Conservation (phyloP, 495 filamentous ascomycete species). For the Stereocaulon alpinum region DNA sequence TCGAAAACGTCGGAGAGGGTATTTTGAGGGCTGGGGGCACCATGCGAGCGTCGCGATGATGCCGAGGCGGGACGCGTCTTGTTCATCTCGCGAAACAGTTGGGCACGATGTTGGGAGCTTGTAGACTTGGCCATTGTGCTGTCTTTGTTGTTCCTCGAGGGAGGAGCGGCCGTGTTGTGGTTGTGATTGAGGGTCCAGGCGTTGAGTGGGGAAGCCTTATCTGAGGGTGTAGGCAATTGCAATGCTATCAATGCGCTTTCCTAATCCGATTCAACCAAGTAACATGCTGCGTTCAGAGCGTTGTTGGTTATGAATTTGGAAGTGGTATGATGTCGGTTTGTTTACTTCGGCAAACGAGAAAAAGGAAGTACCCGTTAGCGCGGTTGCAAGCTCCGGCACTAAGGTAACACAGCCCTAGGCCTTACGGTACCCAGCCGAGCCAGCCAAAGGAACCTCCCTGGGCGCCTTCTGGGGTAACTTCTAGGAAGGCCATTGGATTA, state of each 20-base stretch:
- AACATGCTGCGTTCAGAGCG: conserved; percentile 7
- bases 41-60: conserved; percentile 14
- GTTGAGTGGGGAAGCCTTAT: not conserved
- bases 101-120: conserved; percentile 16
- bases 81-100: conserved; percentile 21
- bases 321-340: conserved; percentile 9
- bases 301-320: not conserved
- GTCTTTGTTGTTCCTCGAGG: not conserved
- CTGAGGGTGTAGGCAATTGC: not conserved
- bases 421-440: too few relatives aligned
- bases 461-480: too few relatives aligned
- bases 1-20: conserved; percentile 38
- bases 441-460: too few relatives aligned
- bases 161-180: conserved; percentile 1
- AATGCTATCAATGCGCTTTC: not conserved
- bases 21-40: conserved; percentile 19
- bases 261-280: not conserved
- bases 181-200: not conserved
- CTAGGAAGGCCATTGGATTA: too few relatives aligned
- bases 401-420: not conserved
- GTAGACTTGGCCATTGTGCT: conserved; percentile 12
- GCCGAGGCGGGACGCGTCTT: conserved; percentile 14
- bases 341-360: conserved; percentile 7
- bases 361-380: not conserved
- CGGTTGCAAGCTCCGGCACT: conserved; percentile 1